Conservation (phyloP, 1,284 basidiomycete genomes). For the Meira miltonrushii region DNA sequence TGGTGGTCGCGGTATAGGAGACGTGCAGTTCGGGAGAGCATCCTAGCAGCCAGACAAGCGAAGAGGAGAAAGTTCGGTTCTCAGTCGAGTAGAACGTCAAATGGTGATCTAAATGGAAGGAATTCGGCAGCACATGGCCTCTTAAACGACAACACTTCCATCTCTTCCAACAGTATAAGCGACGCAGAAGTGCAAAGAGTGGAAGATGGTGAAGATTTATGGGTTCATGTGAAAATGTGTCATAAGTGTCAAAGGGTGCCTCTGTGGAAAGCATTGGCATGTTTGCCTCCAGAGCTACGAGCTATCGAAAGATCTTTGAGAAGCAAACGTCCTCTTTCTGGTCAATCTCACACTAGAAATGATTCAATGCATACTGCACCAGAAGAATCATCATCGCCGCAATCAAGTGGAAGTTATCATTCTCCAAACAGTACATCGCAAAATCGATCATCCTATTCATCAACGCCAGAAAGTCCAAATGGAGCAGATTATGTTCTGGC, state of each 20-base stretch:
- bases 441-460: too few relatives aligned
- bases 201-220: conserved; percentile 25
- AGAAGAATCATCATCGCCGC: too few relatives aligned
- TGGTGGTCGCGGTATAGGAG: conserved; percentile 40
- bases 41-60: neutral
- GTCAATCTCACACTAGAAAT: neutral
- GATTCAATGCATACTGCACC: too few relatives aligned
- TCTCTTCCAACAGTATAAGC: conserved; percentile 11
- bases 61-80: neutral
- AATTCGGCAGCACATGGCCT: neutral
- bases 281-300: conserved; percentile 45
- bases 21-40: conserved; percentile 20
- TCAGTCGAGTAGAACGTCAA: neutral
- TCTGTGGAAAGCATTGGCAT: conserved; percentile 33
- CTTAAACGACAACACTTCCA: neutral
- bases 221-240: conserved; percentile 43
- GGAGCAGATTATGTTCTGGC: too few relatives aligned
- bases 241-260: conserved; percentile 39
- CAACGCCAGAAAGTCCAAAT: too few relatives aligned
- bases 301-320: conserved; percentile 35
- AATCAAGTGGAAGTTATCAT: too few relatives aligned
- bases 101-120: too few relatives aligned
- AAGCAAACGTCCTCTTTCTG: neutral
- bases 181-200: conserved; percentile 25
- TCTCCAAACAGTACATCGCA: too few relatives aligned